Evolutionary conservation across 345 rosid genomes (phyloP).

Genomic region (Mangifera indica): DNA sequence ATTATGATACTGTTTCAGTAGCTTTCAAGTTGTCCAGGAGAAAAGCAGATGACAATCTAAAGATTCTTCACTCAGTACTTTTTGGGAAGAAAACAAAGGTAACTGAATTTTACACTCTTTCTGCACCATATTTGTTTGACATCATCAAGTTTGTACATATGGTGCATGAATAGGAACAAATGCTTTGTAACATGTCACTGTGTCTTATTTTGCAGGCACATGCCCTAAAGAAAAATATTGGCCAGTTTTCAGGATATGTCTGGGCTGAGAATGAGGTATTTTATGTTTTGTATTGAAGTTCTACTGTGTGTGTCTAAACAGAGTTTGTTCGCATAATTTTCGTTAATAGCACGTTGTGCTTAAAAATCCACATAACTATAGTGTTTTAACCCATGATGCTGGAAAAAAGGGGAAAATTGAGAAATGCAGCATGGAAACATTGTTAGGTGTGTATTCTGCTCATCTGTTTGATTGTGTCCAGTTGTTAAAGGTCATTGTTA

Average conservation of each 20-base stretch:
- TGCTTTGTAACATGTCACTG: background rate
- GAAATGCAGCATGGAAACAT: no score
- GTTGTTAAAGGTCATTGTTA: no score
- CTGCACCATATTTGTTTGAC: background rate
- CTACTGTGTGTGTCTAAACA: background rate
- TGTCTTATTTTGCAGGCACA: conserved; percentile 51
- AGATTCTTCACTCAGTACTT: conserved; percentile 68
- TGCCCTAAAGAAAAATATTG: conserved; percentile 75
- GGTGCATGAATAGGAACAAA: background rate
- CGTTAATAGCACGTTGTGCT: background rate
- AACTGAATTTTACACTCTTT: background rate
- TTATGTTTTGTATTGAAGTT: conserved; percentile 15
- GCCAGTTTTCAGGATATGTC: conserved; percentile 89
- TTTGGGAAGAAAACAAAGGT: conserved; percentile 99
- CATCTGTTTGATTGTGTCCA: no score
- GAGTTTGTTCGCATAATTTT: conserved; percentile 7
- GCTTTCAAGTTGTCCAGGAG: conserved; percentile 95
- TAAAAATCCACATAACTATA: background rate
- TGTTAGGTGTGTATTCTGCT: no score
- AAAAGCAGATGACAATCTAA: conserved; percentile 85
- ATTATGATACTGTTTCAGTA: conserved; percentile 56
- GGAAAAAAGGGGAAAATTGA: background rate
- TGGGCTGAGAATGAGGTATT: no score
- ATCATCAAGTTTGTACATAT: background rate
- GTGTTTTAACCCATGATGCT: background rate